Percentiles rank a stretch among this genome's conserved stretches.
Evolutionary conservation across 2,329 filamentous ascomycete genomes (phyloP).

Genomic region (Neopestalotiopsis sp.): DNA sequence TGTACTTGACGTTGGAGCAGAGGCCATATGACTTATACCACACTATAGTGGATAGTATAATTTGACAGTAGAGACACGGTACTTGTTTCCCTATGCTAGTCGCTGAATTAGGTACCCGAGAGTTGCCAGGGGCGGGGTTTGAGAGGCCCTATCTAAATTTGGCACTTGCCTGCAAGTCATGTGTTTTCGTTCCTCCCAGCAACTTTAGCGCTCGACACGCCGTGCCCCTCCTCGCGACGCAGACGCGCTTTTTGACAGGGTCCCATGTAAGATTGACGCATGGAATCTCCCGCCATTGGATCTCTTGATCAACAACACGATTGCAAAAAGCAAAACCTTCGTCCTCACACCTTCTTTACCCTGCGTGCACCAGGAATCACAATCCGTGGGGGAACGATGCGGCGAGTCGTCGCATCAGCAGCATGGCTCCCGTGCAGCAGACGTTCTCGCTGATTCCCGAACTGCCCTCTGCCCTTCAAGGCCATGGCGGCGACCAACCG

Average conservation of each 20-base stretch:
- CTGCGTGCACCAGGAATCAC: not conserved
- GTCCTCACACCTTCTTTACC: not conserved
- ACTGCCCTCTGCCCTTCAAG: constrained; percentile 31
- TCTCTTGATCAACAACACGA: not conserved
- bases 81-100: not conserved
- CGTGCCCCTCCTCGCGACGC: not conserved
- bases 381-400: constrained; percentile 1
- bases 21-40: not conserved
- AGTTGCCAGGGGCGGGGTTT: not conserved
- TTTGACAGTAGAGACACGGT: not conserved
- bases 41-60: not conserved
- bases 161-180: not conserved
- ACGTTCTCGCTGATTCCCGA: constrained; percentile 43
- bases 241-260: not conserved
- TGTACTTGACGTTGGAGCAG: not conserved
- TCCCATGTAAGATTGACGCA: not conserved
- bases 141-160: not conserved
- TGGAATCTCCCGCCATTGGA: not conserved
- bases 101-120: too few relatives aligned
- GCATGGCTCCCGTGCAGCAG: constrained; percentile 43
- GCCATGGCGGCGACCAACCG: constrained; percentile 19
- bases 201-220: constrained; percentile 5
- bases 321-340: not conserved
- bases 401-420: not conserved
- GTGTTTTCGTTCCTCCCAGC: constrained; percentile 13